phyloP scores from a whole-genome alignment of 257 asterid species.

The Solanum chiquidenum region DNA sequence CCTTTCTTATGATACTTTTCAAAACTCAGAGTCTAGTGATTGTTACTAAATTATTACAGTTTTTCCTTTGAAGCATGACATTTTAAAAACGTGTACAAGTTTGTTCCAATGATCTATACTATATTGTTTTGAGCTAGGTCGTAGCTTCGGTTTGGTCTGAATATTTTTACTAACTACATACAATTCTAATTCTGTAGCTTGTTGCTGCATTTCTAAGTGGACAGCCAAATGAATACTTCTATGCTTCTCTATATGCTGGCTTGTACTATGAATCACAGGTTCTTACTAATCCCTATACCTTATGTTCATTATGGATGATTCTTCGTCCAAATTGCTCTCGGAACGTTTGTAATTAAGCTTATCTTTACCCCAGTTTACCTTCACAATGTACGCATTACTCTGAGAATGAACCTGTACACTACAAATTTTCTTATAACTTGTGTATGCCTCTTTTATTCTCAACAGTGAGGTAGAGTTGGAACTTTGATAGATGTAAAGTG shows the following conservation, averaged over 20 bases:
- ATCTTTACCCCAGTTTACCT: not conserved
- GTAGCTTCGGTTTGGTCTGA: not conserved
- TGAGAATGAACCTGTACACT: not conserved
- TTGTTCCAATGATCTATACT: not conserved
- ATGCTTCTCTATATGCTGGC: slow-evolving; percentile 79
- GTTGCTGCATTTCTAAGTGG: slow-evolving; percentile 56
- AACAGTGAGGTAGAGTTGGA: not conserved
- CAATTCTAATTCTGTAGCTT: slow-evolving; percentile 32
- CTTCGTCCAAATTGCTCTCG: not conserved
- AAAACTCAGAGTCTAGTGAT: not conserved
- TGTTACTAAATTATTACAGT: not conserved
- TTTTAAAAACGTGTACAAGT: not conserved
- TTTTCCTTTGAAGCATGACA: not conserved
- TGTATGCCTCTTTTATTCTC: not conserved
- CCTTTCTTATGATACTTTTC: not conserved
- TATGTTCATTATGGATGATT: not conserved
- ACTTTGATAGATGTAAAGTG: not conserved
- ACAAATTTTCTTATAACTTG: not conserved
- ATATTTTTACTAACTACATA: not conserved
- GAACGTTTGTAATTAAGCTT: not conserved
- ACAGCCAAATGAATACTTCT: slow-evolving; percentile 53
- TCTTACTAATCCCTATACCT: not conserved
- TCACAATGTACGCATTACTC: not conserved
- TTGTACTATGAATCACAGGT: slow-evolving; percentile 91
- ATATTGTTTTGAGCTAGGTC: not conserved